Evolutionary conservation across 805 yeast genomes (phyloP), one percentile per base, ranked within the genome.

Genomic region (Kuraishia ogatae): DNA sequence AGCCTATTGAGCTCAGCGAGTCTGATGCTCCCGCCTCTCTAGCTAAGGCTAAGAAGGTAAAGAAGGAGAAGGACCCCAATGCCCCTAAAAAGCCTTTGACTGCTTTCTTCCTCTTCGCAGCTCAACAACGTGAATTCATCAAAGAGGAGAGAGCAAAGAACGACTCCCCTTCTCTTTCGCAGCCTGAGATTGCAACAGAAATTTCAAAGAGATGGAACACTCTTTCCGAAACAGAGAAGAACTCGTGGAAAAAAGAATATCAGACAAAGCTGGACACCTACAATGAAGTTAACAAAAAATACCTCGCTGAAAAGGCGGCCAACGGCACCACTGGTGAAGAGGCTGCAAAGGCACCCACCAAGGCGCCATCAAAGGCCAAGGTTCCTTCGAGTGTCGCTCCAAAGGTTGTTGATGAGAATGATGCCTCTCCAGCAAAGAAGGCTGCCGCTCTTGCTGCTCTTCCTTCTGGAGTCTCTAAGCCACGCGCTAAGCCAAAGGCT

Each of bases 11-110:
- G 23, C 53, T 63, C 54, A 61, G 53, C 22, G 62, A 23, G 23
- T 62, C 59, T 54, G 61, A 28, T 22, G 62, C 58, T 28, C 61
- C 65, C 22, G 61, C 68, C 58, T 75, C 73, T 71, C 59, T 66
- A 61, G 29, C 29, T 10, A 76, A 74, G 61, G 70, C 69, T 56
- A 85, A 81, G 71, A 82, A 80, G 63, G 75, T 72, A 63, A 77
- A 75, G 63, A 73, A 67, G 46, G 76, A 71, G 54, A 76, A 71
- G 62, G 98, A 93, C 71, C 97, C 97, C 53, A 85, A 88, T 64
- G 97, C 97, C 50, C 99, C 99, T 57, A 90, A 89, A 77, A 91
- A 91, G 65, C 98, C 99, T 17, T 76, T 89, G 65, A 91, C 97
- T 22, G 87, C 89, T 50, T 92, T 84, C 74, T 88, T 93, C 69